These are phyloP conservation scores for Kodamaea hsintzibuensis DNA, from an alignment of 805 yeast genomes.

Conservation along the genomic window DNA sequence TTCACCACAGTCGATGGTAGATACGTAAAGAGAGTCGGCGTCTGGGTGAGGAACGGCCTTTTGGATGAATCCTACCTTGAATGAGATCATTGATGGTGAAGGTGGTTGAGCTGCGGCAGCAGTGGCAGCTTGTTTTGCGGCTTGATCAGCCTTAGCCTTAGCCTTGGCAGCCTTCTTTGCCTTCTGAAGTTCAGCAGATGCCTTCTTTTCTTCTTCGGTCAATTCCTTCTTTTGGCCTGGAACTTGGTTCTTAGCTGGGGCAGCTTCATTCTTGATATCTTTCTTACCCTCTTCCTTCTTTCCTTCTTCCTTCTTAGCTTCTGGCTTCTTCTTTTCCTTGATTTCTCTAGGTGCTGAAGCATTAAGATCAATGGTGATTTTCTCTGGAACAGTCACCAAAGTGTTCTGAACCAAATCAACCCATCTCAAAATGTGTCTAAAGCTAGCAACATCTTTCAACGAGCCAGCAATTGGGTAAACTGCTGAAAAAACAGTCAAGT, in stretches of 20 bases:
- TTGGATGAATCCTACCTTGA: constrained; percentile 95
- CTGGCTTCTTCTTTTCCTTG: constrained; percentile 57
- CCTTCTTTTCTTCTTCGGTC: constrained; percentile 45
- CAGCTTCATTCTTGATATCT: constrained; percentile 44
- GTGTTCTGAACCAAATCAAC: constrained; percentile 80
- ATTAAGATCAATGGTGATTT: constrained; percentile 57
- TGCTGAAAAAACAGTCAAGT: constrained; percentile 65
- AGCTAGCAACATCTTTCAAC: constrained; percentile 53
- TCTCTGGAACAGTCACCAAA: constrained; percentile 54
- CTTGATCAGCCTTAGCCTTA: constrained; percentile 53
- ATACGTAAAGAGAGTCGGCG: constrained; percentile 94
- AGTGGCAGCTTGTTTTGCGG: constrained; percentile 48
- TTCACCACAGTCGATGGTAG: constrained; percentile 96
- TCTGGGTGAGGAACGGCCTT: constrained; percentile 97
- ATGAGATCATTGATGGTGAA: constrained; percentile 82
- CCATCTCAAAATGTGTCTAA: constrained; percentile 93
- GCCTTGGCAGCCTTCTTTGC: constrained; percentile 65
- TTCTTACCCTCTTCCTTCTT: constrained; percentile 37
- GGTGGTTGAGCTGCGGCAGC: constrained; percentile 64
- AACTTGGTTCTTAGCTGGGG: constrained; percentile 20
- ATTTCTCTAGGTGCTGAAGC: constrained; percentile 73
- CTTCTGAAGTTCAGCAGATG: constrained; percentile 58
- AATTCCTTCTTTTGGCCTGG: constrained; percentile 23
- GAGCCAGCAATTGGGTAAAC: constrained; percentile 61
- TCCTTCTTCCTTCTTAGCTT: constrained; percentile 20